A percentile compares a stretch with the other conserved stretches of the same genome.
phyloP scores from a whole-genome alignment of 306 rosid species.

The Vicia villosa region DNA sequence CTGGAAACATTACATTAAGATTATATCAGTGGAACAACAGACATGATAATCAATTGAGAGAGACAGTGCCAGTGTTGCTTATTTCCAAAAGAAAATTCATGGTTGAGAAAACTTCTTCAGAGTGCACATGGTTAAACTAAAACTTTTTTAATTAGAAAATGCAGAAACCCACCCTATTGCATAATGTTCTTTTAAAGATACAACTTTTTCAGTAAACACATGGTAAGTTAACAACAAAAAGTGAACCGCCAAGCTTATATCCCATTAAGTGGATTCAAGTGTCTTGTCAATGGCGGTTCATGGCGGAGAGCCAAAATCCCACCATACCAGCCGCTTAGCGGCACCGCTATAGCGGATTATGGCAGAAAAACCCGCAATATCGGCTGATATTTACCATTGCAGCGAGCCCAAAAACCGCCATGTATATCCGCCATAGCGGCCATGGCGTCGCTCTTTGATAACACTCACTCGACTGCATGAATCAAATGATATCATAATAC shows the following conservation, averaged over 20 bases:
- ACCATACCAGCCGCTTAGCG: too few species aligned
- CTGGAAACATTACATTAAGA: constrained; percentile 56
- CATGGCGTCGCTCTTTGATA: too few species aligned
- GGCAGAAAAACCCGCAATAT: too few species aligned
- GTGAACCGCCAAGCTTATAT: constrained; percentile 1
- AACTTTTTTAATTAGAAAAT: constrained; percentile 8
- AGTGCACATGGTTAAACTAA: constrained; percentile 30
- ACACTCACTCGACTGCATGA: not conserved
- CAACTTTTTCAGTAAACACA: constrained; percentile 15
- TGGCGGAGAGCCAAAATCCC: too few species aligned
- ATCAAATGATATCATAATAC: constrained; percentile 9
- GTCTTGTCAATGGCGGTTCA: too few species aligned
- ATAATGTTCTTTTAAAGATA: not conserved
- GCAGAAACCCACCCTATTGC: constrained; percentile 20
- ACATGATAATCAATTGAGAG: constrained; percentile 35
- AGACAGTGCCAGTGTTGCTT: constrained; percentile 26
- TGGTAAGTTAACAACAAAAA: not conserved
- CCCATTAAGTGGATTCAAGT: not conserved
- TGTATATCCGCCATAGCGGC: too few species aligned
- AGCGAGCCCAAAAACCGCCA: too few species aligned
- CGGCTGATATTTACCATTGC: too few species aligned
- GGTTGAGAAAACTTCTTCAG: constrained; percentile 14
- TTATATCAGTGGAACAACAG: constrained; percentile 32
- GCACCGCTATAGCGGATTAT: too few species aligned
- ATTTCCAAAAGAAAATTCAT: constrained; percentile 31